These are phyloP conservation scores for Macrophomina phaseolina DNA, from an alignment of 2,329 filamentous ascomycete species.

Conservation along the genomic window DNA sequence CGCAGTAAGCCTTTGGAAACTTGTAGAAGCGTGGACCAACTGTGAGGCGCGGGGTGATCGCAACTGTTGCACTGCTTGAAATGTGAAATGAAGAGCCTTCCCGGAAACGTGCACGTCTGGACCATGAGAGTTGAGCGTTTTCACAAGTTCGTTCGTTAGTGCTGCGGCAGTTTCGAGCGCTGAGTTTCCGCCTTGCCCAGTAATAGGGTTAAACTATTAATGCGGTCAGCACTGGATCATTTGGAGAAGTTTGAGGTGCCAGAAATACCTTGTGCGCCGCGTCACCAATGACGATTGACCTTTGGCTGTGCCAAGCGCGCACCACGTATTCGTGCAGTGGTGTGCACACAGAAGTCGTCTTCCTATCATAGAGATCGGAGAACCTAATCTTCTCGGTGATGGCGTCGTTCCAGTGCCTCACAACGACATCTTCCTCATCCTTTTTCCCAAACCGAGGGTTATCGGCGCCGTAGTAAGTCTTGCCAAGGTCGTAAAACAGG, in stretches of 20 bases:
- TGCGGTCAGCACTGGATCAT: not conserved
- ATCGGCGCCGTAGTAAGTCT: conserved; percentile 31
- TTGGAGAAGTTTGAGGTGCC: too few relatives aligned
- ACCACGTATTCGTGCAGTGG: conserved; percentile 47
- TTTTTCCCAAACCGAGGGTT: conserved; percentile 33
- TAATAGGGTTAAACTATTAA: conserved; percentile 30
- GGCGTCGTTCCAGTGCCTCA: conserved; percentile 35
- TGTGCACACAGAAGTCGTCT: conserved; percentile 33
- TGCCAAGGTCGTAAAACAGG: conserved; percentile 35
- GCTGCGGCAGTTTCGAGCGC: conserved; percentile 32
- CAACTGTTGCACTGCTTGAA: too few relatives aligned
- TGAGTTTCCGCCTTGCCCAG: conserved; percentile 33
- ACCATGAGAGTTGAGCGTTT: too few relatives aligned
- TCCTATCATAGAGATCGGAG: conserved; percentile 41
- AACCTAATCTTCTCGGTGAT: conserved; percentile 40
- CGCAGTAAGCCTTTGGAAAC: too few relatives aligned
- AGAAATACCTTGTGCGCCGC: conserved; percentile 48
- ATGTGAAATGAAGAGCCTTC: too few relatives aligned
- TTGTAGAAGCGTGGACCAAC: too few relatives aligned
- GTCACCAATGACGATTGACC: conserved; percentile 50
- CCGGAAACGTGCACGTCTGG: too few relatives aligned
- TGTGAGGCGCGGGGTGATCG: too few relatives aligned
- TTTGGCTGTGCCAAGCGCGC: conserved; percentile 45
- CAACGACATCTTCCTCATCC: conserved; percentile 38
- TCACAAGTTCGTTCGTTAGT: conserved; percentile 24